Conservation (phyloP, 208 protist genomes). For the Trypanosoma mega region DNA sequence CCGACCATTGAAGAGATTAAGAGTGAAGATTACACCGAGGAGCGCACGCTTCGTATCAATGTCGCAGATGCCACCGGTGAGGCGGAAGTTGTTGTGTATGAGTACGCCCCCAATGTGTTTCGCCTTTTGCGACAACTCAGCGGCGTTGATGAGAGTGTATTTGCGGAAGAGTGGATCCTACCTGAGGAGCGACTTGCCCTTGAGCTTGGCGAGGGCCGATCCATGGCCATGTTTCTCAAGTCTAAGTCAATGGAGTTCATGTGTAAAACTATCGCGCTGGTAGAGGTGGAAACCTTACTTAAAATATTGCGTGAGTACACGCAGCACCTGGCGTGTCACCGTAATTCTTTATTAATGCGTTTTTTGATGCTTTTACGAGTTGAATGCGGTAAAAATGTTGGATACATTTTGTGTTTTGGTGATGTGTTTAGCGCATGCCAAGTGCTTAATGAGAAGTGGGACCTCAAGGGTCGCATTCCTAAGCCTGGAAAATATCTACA, state of each 20-base stretch:
- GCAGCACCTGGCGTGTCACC: conserved; percentile 44
- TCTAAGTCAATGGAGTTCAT: conserved; percentile 77
- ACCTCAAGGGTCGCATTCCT: conserved; percentile 84
- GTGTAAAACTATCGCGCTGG: conserved; percentile 79
- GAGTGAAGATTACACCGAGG: conserved; percentile 28
- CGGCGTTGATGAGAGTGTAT: conserved; percentile 45
- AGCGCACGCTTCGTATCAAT: conserved; percentile 25
- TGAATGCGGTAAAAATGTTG: conserved; percentile 34
- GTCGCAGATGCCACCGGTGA: conserved; percentile 17
- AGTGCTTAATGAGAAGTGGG: conserved; percentile 80
- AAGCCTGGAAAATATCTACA: conserved; percentile 77
- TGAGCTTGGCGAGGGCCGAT: conserved; percentile 76
- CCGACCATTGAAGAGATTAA: conserved; percentile 22
- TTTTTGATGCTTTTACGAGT: conserved; percentile 79
- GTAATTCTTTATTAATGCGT: conserved; percentile 70
- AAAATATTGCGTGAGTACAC: conserved; percentile 48
- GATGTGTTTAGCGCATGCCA: conserved; percentile 66
- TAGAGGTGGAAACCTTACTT: conserved; percentile 69
- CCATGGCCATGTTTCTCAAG: conserved; percentile 80
- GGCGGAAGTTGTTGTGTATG: conserved; percentile 43
- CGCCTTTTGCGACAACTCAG: conserved; percentile 50
- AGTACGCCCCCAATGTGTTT: conserved; percentile 81
- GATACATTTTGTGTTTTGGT: conserved; percentile 79
- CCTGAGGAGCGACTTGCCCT: conserved; percentile 52
- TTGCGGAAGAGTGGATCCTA: conserved; percentile 72